These are phyloP conservation scores for Hymenoscyphus infarciens DNA, from an alignment of 2,329 filamentous ascomycete genomes.

Conservation along the genomic window DNA sequence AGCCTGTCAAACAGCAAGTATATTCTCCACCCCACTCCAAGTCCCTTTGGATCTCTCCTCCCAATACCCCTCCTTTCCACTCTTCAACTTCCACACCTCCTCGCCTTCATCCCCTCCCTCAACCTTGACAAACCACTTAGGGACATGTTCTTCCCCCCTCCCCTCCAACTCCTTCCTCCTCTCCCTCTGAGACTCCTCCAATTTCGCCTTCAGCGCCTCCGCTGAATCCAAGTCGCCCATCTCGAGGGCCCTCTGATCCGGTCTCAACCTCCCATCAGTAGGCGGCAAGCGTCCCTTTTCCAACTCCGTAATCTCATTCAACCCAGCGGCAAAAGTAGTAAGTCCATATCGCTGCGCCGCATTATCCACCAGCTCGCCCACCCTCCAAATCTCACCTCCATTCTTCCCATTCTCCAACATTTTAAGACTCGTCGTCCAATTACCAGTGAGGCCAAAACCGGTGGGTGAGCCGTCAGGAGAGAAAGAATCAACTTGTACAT, in stretches of 20 bases:
- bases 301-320: conserved; percentile 84
- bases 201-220: conserved; percentile 73
- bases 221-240: conserved; percentile 77
- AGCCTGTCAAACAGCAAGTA: conserved; percentile 39
- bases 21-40: conserved; percentile 58
- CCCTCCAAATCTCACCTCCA: conserved; percentile 72
- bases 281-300: conserved; percentile 72
- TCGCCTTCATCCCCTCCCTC: conserved; percentile 54
- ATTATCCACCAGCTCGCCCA: conserved; percentile 73
- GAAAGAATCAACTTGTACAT: conserved; percentile 74
- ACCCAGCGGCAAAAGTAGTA: conserved; percentile 76
- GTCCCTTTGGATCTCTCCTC: conserved; percentile 68
- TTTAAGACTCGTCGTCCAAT: conserved; percentile 75
- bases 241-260: conserved; percentile 84
- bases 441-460: conserved; percentile 68
- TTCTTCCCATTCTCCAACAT: conserved; percentile 61
- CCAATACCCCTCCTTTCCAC: conserved; percentile 89
- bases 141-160: conserved; percentile 65
- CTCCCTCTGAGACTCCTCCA: conserved; percentile 82
- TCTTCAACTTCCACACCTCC: conserved; percentile 72
- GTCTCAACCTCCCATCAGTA: conserved; percentile 79
- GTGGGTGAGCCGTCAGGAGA: conserved; percentile 62
- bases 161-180: conserved; percentile 74
- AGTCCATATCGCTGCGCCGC: conserved; percentile 80
- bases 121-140: conserved; percentile 80